Base-by-base conservation (phyloP, 495 filamentous ascomycete genomes). In the Letharia columbiana region DNA sequence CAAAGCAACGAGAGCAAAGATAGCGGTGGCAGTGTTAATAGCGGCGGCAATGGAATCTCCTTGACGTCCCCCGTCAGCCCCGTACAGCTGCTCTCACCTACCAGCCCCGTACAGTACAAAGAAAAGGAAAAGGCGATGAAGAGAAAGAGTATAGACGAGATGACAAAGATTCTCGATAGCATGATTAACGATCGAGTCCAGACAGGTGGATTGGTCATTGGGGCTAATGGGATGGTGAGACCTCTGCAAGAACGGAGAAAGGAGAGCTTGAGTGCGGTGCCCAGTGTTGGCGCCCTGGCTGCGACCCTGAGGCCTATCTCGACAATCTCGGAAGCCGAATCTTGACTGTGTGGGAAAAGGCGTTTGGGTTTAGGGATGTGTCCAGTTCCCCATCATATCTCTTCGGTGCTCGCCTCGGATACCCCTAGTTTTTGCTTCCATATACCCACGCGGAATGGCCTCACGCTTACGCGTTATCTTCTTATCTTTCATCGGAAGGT, bases 161-260 rank as follows among this genome's bases (percentile, higher is more conserved):
- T 96, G 82, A 94, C 89, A 63, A 82, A 86, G 58, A 91, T 96
- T 77, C 82, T 96, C 41, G 91, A 96, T 68, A 89, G 94, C 75
- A 96, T 96, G 92, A 94, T 96, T 66, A 89, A 91, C 74, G 88
- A 91, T 72, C 85, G 89, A 31, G 88, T 92, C 61, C 89, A 91
- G 68, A 81, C 80, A 40, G 88, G 88, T 20, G 82, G 87, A 59
- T 69, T 88, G 52, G 77, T 88, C 39, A 83, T 87, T 63, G 81
- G 84, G 54, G 75, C 76, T 42, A 79, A 84, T 60, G 85, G 85
- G 18, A 83, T 82, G 65, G 77, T 87, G 45, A 77, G 79, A 39
- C 63, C 86, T 37, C 77, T 78, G 52, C 62, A 68, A 58, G 67
- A 61, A 31, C n/a, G 67, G 28, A 66, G 69, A 28, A 71, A 71